Evolutionary conservation across 176 grass and related monocot genomes (phyloP), one percentile per base, ranked within the genome.

Genomic region (Guadua angustifolia): DNA sequence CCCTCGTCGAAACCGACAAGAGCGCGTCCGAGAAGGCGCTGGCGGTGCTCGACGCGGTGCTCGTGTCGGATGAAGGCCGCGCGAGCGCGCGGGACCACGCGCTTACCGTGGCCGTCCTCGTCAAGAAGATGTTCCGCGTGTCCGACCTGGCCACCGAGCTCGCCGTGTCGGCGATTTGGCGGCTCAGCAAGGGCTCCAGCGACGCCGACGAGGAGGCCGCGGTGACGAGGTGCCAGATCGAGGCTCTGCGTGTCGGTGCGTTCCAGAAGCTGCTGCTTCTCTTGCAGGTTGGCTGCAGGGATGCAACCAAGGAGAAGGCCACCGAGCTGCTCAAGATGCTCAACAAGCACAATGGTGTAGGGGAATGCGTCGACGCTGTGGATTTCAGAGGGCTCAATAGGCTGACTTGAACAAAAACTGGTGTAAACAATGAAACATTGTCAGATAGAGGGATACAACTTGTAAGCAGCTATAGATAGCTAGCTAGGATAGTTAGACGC

Each of bases 81-180:
- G 79, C 67, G 25, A 44, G 8, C 63, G 92, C 82, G 24, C 51
- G 79, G 21, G 78, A 14, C 6, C 88, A 98, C 83, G 92, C 90
- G 12, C 90, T 98, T 81, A 59, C 89, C 26, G 18, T 94, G 78
- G 79, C 95, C 19, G 29, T 91, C 33, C 87, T 98, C 82, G 78
- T 93, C 26, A 98, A 94, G 89, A 98, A 94, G 88, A 89, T 98
- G 90, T 91, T 93, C 85, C 88, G 95, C 57, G 90, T 94, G 61
- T 98, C 95, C 19, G 90, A 94, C 83, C 13, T 90, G 71, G 92
- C 90, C 25, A 98, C 95, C 29, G 82, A 94, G 77, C 84, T 98
- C n/a, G 76, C 82, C 43, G 79, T 98, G 44, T 93, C 95, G 38
- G 79, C 88, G 59, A 64, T 98, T 62, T 94, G 88, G 90, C 88